phyloP scores from a whole-genome alignment of 495 filamentous ascomycete species.

The Neurospora intermedia region DNA sequence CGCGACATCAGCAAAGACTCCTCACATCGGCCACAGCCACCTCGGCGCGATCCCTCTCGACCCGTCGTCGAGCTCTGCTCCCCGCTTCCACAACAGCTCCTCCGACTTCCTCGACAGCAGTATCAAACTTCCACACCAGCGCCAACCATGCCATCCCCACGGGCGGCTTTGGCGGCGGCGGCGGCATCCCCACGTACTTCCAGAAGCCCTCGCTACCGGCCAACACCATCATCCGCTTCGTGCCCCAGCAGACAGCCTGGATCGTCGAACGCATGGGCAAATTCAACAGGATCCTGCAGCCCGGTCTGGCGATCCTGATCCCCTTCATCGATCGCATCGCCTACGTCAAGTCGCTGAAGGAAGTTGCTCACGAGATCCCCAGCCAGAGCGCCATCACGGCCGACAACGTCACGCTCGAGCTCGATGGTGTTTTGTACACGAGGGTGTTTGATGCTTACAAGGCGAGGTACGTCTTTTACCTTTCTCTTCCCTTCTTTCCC shows the following conservation, averaged over 20 bases:
- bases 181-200: slow-evolving; percentile 44
- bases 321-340: slow-evolving; percentile 93
- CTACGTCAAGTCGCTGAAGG: slow-evolving; percentile 96
- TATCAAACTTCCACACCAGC: slow-evolving; percentile 24
- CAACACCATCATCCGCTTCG: slow-evolving; percentile 93
- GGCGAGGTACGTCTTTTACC: slow-evolving; percentile 51
- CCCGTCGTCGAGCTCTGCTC: background rate
- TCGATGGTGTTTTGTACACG: slow-evolving; percentile 93
- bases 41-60: background rate
- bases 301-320: slow-evolving; percentile 78
- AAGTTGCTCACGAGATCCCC: slow-evolving; percentile 90
- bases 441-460: slow-evolving; percentile 96
- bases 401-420: slow-evolving; percentile 93
- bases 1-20: background rate
- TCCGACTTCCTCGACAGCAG: background rate
- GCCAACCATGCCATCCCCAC: slow-evolving; percentile 7
- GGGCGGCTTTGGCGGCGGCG: slow-evolving; percentile 16
- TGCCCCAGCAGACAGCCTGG: slow-evolving; percentile 98
- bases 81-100: background rate
- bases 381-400: slow-evolving; percentile 92
- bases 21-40: background rate
- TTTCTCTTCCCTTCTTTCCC: no score
- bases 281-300: slow-evolving; percentile 83
- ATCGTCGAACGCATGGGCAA: slow-evolving; percentile 98
- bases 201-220: slow-evolving; percentile 58